These are phyloP conservation scores for Ganoderma sinense DNA, from an alignment of 1,284 basidiomycete genomes.

Conservation along the genomic window DNA sequence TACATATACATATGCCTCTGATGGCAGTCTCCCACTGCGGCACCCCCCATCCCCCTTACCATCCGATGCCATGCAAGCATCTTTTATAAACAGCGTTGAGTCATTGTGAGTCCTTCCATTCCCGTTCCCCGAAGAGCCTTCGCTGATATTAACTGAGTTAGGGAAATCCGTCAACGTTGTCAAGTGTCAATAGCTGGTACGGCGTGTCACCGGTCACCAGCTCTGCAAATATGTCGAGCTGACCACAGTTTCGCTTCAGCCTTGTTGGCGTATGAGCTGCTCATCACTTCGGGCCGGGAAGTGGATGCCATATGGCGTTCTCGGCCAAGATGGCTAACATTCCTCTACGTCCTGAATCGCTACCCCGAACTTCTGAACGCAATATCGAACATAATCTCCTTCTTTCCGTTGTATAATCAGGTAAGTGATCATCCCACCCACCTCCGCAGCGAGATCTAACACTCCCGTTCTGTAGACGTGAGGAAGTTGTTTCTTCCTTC, in stretches of 20 bases:
- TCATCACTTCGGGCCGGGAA: not conserved
- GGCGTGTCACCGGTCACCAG: no score
- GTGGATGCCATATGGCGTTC: not conserved
- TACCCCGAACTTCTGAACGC: not conserved
- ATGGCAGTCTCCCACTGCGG: not conserved
- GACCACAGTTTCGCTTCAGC: not conserved
- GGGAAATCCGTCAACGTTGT: not conserved
- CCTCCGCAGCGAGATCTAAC: not conserved
- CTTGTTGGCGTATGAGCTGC: not conserved
- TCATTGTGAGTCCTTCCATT: not conserved
- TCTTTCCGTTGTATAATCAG: not conserved
- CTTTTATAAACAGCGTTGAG: not conserved
- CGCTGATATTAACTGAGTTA: not conserved
- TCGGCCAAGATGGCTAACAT: not conserved
- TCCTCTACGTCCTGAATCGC: not conserved
- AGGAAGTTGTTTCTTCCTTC: not conserved
- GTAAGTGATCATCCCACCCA: not conserved
- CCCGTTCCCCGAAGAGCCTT: not conserved
- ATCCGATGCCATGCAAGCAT: not conserved
- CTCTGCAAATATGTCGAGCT: not conserved
- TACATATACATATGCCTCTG: not conserved
- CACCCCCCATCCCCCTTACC: not conserved
- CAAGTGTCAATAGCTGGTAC: constrained; percentile 3
- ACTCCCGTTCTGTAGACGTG: not conserved
- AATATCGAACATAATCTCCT: not conserved